phyloP scores from a whole-genome alignment of 225 moss, liverwort and hornwort species.

The Rhytidiadelphus loreus region DNA sequence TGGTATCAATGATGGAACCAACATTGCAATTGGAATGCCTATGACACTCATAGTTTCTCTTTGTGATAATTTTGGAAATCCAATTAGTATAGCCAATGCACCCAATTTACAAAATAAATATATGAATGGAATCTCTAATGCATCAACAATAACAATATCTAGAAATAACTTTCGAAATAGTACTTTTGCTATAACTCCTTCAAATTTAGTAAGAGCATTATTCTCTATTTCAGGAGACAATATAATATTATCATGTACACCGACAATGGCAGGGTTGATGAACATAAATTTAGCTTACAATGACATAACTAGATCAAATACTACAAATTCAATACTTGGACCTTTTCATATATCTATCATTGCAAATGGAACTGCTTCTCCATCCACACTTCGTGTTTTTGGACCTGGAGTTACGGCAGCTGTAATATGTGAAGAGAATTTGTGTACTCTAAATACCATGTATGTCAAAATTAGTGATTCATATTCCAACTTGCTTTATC shows the following conservation, averaged over 20 bases:
- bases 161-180: background rate
- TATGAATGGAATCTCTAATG: slow-evolving; percentile 10
- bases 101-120: slow-evolving; percentile 5
- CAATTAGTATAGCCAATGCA: background rate
- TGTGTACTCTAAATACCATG: slow-evolving; percentile 4
- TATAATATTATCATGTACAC: slow-evolving; percentile 11
- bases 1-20: slow-evolving; percentile 4
- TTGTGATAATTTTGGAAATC: slow-evolving; percentile 39
- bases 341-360: slow-evolving; percentile 11
- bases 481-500: background rate
- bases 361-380: background rate
- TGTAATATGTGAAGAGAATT: background rate
- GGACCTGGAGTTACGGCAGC: slow-evolving; percentile 2
- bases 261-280: slow-evolving; percentile 9
- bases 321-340: background rate
- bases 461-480: slow-evolving; percentile 8
- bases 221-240: background rate
- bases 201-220: background rate
- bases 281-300: slow-evolving; percentile 13
- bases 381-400: background rate
- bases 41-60: slow-evolving; percentile 9
- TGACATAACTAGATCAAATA: background rate
- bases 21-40: background rate
- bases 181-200: background rate
- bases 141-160: slow-evolving; percentile 2